Percentiles rank a stretch among this genome's conserved stretches.
phyloP scores from a whole-genome alignment of 768 basidiomycete species.

The Mrakia hoshinonis region DNA sequence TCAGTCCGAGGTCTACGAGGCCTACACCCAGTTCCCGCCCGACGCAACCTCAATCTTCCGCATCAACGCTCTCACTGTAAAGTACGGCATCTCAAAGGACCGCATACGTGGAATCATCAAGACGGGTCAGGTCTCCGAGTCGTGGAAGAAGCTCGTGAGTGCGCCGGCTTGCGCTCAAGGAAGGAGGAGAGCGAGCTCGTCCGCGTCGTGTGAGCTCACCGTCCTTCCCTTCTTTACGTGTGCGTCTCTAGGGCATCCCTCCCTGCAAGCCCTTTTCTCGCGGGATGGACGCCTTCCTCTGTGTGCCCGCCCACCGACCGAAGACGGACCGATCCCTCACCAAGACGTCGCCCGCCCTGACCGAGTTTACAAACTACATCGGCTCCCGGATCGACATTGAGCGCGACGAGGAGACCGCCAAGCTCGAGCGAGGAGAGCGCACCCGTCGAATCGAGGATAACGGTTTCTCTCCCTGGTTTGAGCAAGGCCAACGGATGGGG shows the following conservation, averaged over 20 bases:
- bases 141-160: constrained; percentile 26
- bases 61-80: constrained; percentile 14
- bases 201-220: not conserved
- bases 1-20: constrained; percentile 25
- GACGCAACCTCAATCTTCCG: not conserved
- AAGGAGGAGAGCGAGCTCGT: not conserved
- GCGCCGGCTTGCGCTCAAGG: not conserved
- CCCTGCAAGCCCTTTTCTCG: constrained; percentile 16
- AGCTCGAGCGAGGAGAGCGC: constrained; percentile 20
- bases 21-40: constrained; percentile 20
- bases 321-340: not conserved
- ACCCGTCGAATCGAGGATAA: constrained; percentile 10
- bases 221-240: not conserved
- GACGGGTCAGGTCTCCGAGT: constrained; percentile 27
- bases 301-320: constrained; percentile 3
- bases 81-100: constrained; percentile 26
- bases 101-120: constrained; percentile 26
- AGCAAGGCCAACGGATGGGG: not conserved
- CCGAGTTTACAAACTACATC: constrained; percentile 14
- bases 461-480: constrained; percentile 4
- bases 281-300: constrained; percentile 27
- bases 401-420: constrained; percentile 22
- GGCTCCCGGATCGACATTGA: constrained; percentile 27
- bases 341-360: constrained; percentile 1
- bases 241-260: not conserved